These are phyloP conservation scores for Stylosanthes scabra DNA, from an alignment of 331 rosid species.

Conservation along the genomic window DNA sequence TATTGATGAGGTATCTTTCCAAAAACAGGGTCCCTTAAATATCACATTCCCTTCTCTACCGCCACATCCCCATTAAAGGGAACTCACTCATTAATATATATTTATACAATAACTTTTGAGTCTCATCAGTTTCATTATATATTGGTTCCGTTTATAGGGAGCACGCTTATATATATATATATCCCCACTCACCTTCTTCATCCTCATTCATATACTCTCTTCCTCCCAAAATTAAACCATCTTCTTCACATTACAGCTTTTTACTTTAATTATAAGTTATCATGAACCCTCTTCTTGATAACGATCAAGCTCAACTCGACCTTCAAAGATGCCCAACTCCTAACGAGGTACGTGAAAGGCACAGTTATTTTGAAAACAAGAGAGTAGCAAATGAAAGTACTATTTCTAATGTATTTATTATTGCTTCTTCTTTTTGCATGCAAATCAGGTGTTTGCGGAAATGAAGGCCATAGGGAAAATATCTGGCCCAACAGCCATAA, in stretches of 20 bases:
- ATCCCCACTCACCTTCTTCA: conserved; percentile 46
- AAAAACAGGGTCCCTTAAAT: too few species aligned
- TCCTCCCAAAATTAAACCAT: conserved; percentile 53
- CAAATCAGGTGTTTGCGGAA: conserved; percentile 72
- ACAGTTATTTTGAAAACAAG: too few species aligned
- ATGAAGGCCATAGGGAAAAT: conserved; percentile 84
- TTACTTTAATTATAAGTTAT: conserved; percentile 43
- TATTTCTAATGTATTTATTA: neutral
- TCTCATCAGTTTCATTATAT: too few species aligned
- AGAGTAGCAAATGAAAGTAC: too few species aligned
- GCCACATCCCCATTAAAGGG: too few species aligned
- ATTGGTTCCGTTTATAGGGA: too few species aligned
- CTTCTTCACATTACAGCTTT: conserved; percentile 48
- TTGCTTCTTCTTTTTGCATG: neutral
- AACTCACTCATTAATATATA: too few species aligned
- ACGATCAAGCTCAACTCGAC: conserved; percentile 52
- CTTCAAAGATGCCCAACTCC: conserved; percentile 85
- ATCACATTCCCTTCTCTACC: too few species aligned
- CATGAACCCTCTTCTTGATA: conserved; percentile 40
- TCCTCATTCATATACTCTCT: conserved; percentile 48
- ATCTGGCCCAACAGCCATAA: conserved; percentile 80
- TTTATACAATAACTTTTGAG: too few species aligned
- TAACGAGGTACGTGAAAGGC: conserved; percentile 95
- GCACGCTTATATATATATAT: too few species aligned
- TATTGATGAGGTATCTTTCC: too few species aligned